Evolutionary conservation across 352 stramenopile genomes (phyloP).

Genomic region (Phytopythium litorale): DNA sequence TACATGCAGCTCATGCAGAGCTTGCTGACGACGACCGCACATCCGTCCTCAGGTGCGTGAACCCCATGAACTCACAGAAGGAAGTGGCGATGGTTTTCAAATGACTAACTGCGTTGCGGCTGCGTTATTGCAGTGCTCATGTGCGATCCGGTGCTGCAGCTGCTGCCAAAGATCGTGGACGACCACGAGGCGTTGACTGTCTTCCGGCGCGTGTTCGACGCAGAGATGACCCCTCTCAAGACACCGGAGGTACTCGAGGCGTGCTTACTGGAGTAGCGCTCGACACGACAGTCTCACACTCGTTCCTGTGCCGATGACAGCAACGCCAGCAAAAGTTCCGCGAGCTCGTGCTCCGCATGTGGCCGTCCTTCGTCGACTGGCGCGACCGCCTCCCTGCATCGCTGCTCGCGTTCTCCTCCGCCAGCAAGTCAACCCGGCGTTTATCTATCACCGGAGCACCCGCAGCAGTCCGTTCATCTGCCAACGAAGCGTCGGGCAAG

Average conservation of each 20-base stretch:
- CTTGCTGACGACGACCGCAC: slow-evolving; percentile 33
- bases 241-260: slow-evolving; percentile 27
- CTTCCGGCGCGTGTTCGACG: slow-evolving; percentile 60
- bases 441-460: slow-evolving; percentile 13
- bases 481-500: neutral
- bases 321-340: slow-evolving; percentile 61
- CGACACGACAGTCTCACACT: neutral
- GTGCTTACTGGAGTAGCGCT: neutral
- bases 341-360: slow-evolving; percentile 74
- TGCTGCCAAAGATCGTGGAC: slow-evolving; percentile 68
- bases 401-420: slow-evolving; percentile 16
- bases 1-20: slow-evolving; percentile 70
- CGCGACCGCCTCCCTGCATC: slow-evolving; percentile 34
- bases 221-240: slow-evolving; percentile 40
- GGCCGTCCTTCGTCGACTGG: slow-evolving; percentile 63
- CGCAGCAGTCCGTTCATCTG: neutral
- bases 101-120: neutral
- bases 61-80: neutral
- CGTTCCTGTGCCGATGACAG: slow-evolving; percentile 11
- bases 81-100: slow-evolving; percentile 1
- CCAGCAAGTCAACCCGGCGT: slow-evolving; percentile 10
- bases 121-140: slow-evolving; percentile 25
- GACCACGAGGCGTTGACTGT: slow-evolving; percentile 59
- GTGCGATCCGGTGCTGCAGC: slow-evolving; percentile 64
- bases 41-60: slow-evolving; percentile 36